phyloP scores from a whole-genome alignment of 345 rosid species.

The Citropsis articulata region DNA sequence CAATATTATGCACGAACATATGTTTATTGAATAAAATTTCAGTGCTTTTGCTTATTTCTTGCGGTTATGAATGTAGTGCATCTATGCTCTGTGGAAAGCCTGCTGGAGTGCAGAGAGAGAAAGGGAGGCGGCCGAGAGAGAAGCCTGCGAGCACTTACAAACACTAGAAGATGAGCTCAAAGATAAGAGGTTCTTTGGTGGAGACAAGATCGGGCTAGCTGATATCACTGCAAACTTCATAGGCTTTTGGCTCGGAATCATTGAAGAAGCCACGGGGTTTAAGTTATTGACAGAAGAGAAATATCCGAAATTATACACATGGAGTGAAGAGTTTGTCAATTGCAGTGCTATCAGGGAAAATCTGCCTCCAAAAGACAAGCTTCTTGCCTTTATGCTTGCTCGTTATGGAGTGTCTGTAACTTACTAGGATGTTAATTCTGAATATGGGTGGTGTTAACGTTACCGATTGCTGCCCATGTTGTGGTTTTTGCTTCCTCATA shows the following conservation, averaged over 20 bases:
- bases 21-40: too few species aligned
- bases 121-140: constrained; percentile 32
- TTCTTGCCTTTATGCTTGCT: neutral
- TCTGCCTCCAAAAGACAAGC: constrained; percentile 42
- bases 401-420: neutral
- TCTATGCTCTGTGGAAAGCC: constrained; percentile 27
- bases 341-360: constrained; percentile 29
- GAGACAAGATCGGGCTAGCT: constrained; percentile 52
- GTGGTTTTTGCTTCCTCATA: too few species aligned
- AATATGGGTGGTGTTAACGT: neutral
- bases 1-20: too few species aligned
- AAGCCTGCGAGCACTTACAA: constrained; percentile 36
- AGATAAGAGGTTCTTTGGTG: constrained; percentile 58
- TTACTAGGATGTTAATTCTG: neutral
- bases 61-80: constrained; percentile 24
- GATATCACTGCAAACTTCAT: constrained; percentile 49
- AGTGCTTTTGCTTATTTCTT: neutral
- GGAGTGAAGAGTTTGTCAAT: constrained; percentile 35
- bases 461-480: too few species aligned
- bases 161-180: constrained; percentile 48
- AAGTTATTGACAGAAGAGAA: constrained; percentile 41
- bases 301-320: constrained; percentile 39
- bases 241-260: constrained; percentile 35
- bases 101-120: constrained; percentile 27
- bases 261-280: constrained; percentile 39